Conservation (phyloP, 164 flowering plant genomes). For the Aristolochia fimbriata region DNA sequence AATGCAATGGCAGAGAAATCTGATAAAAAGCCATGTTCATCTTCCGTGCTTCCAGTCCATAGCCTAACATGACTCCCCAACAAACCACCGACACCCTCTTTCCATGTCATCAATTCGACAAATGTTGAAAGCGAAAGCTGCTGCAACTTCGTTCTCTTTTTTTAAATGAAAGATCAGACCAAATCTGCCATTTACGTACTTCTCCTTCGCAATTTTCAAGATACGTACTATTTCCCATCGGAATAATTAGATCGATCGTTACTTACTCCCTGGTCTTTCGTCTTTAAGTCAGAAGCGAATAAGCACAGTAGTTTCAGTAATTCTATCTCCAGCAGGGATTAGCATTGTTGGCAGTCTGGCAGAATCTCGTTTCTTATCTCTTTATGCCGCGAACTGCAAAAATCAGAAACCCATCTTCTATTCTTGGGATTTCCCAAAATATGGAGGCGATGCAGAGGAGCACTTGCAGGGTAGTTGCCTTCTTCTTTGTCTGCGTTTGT, state of each 20-base stretch:
- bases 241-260: too few relatives aligned
- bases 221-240: too few relatives aligned
- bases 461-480: slow-evolving; percentile 1
- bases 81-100: neutral
- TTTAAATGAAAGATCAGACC: neutral
- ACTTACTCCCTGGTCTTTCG: too few relatives aligned
- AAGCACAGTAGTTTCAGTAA: neutral
- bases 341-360: slow-evolving; percentile 1
- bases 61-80: neutral
- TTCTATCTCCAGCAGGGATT: neutral
- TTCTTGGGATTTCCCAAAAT: slow-evolving; percentile 2
- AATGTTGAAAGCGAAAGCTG: neutral
- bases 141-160: neutral
- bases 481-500: slow-evolving; percentile 1
- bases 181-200: neutral
- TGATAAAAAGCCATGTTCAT: too few relatives aligned
- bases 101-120: neutral
- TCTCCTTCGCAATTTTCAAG: neutral
- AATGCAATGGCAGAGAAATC: too few relatives aligned
- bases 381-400: neutral
- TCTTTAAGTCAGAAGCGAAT: neutral
- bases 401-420: neutral
- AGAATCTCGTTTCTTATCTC: neutral
- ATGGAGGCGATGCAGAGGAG: slow-evolving; percentile 2
- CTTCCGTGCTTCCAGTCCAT: neutral